Evolutionary conservation across 1,284 basidiomycete genomes (phyloP), one percentile per base, ranked within the genome.

Genomic region (Melanopsichium pennsylvanicum): DNA sequence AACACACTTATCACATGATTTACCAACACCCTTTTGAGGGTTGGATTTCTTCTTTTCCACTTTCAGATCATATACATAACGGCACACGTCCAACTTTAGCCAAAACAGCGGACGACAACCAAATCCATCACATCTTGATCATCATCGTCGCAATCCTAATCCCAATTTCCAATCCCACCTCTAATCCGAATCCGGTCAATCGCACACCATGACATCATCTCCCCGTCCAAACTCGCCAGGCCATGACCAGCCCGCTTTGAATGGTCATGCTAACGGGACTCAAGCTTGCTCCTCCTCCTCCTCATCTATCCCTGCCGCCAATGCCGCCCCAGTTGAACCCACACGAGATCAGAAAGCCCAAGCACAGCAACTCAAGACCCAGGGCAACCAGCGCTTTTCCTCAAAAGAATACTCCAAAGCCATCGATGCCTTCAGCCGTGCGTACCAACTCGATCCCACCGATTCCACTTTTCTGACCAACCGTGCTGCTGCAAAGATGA

Each of bases 401-500:
- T 25, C 58, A 12, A 75, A 70, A 12, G 40, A 74, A 39, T 80
- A 77, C 59, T 70, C 70, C 4, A 74, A 78, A 26, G 80, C 80
- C 32, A 71, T 79, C 36, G 43, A 70, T n/a, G 66, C 52, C 10
- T 81, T 81, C 55, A 62, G 74, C 5, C 43, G 57, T 11, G 76
- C 76, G 5, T 64, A 74, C 38, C 87, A 87, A 57, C 82, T 89
- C 54, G 87, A 88, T 59, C 84, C 89, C 0, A 77, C 84, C 4
- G 89, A 92, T 75, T 87, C 90, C 2, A 85, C 89, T 0, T 92
- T 90, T 76, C 84, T 89, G 58, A 90, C 90, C 13, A 94, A 94
- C 81, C 87, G 92, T 35, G 91, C 91, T 0, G 92, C 92, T 2
- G 88, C 91, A 4, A 87, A 89, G 76, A 93, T 94, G 87, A 86